A percentile compares a stretch with the other conserved stretches of the same genome.
These are phyloP conservation scores for Neobulgaria alba DNA, from an alignment of 2,329 filamentous ascomycete species.

Conservation along the genomic window DNA sequence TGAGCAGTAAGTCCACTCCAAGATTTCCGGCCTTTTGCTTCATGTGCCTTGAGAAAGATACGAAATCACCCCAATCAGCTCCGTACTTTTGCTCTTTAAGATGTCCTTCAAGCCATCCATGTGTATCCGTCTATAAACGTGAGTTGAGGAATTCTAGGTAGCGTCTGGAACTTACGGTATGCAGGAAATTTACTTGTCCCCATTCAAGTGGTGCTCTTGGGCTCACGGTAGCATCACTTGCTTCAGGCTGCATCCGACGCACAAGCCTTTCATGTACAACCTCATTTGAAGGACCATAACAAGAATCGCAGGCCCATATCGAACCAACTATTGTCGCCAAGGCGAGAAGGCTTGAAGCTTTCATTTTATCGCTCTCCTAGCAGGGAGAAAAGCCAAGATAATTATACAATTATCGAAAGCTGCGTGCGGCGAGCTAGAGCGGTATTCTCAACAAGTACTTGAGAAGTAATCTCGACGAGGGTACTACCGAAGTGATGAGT, in stretches of 20 bases:
- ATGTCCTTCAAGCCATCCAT: slow-evolving; percentile 85
- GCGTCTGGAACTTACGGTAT: slow-evolving; percentile 15
- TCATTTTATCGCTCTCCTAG: too few species aligned
- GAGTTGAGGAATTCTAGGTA: not conserved
- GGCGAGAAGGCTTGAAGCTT: slow-evolving; percentile 7
- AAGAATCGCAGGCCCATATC: slow-evolving; percentile 33
- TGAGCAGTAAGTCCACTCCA: slow-evolving; percentile 70
- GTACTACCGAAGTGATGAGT: too few species aligned
- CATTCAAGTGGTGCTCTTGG: slow-evolving; percentile 30
- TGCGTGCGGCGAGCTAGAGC: too few species aligned
- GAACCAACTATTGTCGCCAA: slow-evolving; percentile 16
- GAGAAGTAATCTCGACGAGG: too few species aligned
- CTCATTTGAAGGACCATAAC: slow-evolving; percentile 34
- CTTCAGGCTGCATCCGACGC: slow-evolving; percentile 41
- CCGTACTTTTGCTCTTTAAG: slow-evolving; percentile 83
- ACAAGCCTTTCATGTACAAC: slow-evolving; percentile 39
- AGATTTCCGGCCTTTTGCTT: slow-evolving; percentile 66
- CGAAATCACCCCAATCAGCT: slow-evolving; percentile 96
- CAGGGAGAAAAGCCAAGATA: too few species aligned
- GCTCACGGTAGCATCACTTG: slow-evolving; percentile 34
- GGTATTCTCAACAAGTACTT: too few species aligned
- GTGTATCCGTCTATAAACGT: slow-evolving; percentile 19
- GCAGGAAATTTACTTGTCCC: slow-evolving; percentile 25
- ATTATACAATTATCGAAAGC: too few species aligned
- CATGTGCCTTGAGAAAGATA: slow-evolving; percentile 82